Percentiles rank a stretch among this genome's conserved stretches.
These are phyloP conservation scores for Ogataea dorogensis DNA, from an alignment of 805 yeast genomes.

Conservation along the genomic window DNA sequence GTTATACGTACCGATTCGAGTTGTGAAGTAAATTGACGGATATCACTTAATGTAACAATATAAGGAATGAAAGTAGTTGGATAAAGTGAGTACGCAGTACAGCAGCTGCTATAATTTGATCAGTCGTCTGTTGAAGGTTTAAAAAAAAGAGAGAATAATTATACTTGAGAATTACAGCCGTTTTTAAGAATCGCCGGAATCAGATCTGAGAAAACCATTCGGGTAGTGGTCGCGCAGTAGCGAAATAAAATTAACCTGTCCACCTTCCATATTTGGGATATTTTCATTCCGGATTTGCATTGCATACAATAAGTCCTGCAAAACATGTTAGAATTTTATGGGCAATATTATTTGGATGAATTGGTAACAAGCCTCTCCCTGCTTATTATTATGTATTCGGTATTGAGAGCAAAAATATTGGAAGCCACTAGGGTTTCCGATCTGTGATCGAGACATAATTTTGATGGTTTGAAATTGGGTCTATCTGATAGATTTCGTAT, in stretches of 20 bases:
- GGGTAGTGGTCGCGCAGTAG: constrained; percentile 1
- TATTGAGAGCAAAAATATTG: background rate
- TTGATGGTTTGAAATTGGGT: no score
- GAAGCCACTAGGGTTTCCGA: no score
- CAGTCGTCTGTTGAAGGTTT: background rate
- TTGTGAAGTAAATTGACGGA: constrained; percentile 8
- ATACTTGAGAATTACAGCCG: constrained; percentile 1
- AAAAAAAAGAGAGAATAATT: background rate
- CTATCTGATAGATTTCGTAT: no score
- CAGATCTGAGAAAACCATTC: background rate
- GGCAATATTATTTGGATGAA: background rate
- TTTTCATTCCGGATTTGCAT: background rate
- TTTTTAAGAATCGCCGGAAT: constrained; percentile 1
- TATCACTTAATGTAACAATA: constrained; percentile 6
- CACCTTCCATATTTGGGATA: background rate
- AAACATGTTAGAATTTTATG: background rate
- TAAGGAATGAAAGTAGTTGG: constrained; percentile 34
- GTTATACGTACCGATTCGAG: constrained; percentile 7
- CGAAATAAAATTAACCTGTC: constrained; percentile 1
- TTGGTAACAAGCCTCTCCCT: constrained; percentile 4
- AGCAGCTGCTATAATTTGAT: constrained; percentile 1
- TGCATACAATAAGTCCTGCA: constrained; percentile 1
- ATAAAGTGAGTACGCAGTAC: constrained; percentile 7
- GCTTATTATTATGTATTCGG: background rate
- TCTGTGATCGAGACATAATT: no score